A percentile compares a stretch with the other conserved stretches of the same genome.
These are phyloP conservation scores for Apophysomyces trapeziformis DNA, from an alignment of 371 early-diverging fungal species.

Conservation along the genomic window DNA sequence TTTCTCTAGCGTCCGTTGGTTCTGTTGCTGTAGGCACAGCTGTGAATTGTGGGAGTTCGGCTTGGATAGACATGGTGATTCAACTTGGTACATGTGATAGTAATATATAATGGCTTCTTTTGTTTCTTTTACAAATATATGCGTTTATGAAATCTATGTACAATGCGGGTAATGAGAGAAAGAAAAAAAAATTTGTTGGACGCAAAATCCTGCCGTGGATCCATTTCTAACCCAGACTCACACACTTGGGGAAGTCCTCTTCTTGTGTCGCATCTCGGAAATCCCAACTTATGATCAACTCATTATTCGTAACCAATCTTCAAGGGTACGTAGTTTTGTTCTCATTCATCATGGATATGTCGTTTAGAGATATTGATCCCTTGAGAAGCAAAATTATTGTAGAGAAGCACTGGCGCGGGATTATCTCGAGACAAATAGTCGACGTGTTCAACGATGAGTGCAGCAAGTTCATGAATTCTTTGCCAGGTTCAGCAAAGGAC, in stretches of 20 bases:
- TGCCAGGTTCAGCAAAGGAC: constrained; percentile 39
- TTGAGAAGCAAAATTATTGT: constrained; percentile 75
- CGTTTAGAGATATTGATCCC: background rate
- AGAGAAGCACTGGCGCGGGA: constrained; percentile 87
- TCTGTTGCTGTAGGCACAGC: background rate
- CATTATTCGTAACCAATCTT: constrained; percentile 66
- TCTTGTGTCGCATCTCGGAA: constrained; percentile 6
- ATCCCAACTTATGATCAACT: constrained; percentile 55
- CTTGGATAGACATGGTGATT: constrained; percentile 1
- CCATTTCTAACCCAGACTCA: background rate
- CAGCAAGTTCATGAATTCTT: constrained; percentile 54
- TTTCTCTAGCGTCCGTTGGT: background rate
- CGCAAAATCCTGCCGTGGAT: background rate
- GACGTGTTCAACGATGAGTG: constrained; percentile 72
- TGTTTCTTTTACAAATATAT: background rate
- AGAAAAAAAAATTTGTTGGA: constrained; percentile 7
- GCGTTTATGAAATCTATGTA: constrained; percentile 11
- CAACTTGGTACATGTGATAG: constrained; percentile 4
- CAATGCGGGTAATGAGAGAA: background rate
- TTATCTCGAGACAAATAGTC: constrained; percentile 71
- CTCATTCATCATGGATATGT: background rate
- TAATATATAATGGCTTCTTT: background rate
- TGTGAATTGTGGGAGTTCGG: constrained; percentile 2
- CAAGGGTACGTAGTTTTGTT: constrained; percentile 55
- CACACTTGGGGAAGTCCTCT: background rate